phyloP scores from a whole-genome alignment of 2,329 filamentous ascomycete species.

The Fusarium foetens region DNA sequence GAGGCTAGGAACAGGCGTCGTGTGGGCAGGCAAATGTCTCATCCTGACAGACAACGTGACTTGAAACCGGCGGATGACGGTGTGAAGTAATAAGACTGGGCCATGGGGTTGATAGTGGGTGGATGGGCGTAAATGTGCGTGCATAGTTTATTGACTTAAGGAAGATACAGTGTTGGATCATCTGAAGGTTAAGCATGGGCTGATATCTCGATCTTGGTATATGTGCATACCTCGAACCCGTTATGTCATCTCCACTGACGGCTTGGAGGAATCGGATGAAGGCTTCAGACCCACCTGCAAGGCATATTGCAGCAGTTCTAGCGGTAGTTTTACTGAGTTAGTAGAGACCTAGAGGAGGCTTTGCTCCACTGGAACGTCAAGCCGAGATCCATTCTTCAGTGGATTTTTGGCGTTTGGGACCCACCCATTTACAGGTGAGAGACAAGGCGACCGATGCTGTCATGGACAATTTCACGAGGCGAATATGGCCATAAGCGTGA shows the following conservation, averaged over 20 bases:
- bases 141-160: neutral
- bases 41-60: conserved; percentile 36
- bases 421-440: conserved; percentile 26
- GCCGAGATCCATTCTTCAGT: conserved; percentile 26
- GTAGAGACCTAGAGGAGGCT: neutral
- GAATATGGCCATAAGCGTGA: conserved; percentile 18
- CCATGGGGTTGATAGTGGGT: conserved; percentile 7
- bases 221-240: neutral
- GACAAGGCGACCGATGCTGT: conserved; percentile 31
- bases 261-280: neutral
- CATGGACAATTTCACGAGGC: conserved; percentile 34
- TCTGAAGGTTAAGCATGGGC: conserved; percentile 23
- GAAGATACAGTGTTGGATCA: conserved; percentile 12
- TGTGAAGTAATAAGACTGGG: neutral
- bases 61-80: conserved; percentile 32
- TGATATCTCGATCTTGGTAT: conserved; percentile 26
- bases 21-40: conserved; percentile 27
- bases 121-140: neutral
- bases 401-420: neutral
- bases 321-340: neutral
- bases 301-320: conserved; percentile 10
- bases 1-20: conserved; percentile 1
- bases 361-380: conserved; percentile 24
- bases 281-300: conserved; percentile 22
- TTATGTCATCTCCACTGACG: neutral